Base-by-base conservation (phyloP, 1,139 yeast genomes). In the Oligophagozyma castellii region DNA sequence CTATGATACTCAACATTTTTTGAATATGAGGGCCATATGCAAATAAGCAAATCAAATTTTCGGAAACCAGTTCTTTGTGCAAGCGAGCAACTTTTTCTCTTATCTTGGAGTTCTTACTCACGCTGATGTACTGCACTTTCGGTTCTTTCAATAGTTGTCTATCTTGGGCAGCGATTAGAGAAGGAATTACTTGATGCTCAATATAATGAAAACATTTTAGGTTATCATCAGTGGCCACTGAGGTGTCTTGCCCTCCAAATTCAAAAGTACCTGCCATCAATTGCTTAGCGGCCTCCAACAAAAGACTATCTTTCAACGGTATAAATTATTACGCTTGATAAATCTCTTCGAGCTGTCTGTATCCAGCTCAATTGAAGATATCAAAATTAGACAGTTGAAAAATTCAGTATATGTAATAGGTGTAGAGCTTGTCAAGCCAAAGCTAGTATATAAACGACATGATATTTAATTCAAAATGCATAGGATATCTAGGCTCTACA, bases 11-110 rank as follows among this genome's bases (percentile, higher is more conserved):
- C 10, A 48, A 34, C 32, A 40, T 29, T 30, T 45, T 43, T 28
- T 46, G 52, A 14, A 47, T 32, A 31, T 48, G 52, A 20, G 38
- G 35, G 4, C 53, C 53, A 30, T 44, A 47, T 2, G 51, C 36
- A 22, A 33, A 45, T n/a, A 47, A 14, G 5, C 11, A 16, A 11
- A 26, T 12, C 5, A 14, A 4, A 3, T 14, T 13, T 5, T 14
- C 11, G 4, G 19, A 11, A 5, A 5, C 11, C 24, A 26, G 7
- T 7, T 4, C 11, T 4, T 10, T 14, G n/a, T 19, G 18, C 8
- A 26, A 5, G 12, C 12, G 11, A 14, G 3, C 15, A 12, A 26
- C 28, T 14, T 12, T 22, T 16, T 30, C 21, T 14, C 38, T 37
- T 10, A 43, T 41, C 15, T 31, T 40, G 18, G 35, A 38, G 29